Evolutionary conservation across 768 basidiomycete genomes (phyloP), one percentile per base, ranked within the genome.

Genomic region (Russula abietina): DNA sequence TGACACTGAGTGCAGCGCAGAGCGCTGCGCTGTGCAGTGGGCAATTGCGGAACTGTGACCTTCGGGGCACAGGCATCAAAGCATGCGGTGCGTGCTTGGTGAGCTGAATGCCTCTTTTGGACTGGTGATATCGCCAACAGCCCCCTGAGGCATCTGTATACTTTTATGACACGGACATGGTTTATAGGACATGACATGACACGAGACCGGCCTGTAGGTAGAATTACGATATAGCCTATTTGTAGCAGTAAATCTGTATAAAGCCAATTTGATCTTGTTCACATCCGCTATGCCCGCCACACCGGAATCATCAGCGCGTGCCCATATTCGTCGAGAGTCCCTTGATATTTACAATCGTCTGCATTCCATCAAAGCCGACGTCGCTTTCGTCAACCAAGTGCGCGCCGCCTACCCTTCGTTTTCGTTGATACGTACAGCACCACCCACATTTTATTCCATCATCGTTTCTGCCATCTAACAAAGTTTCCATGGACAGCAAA

Each of bases 261-360:
- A 28, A 2, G 5, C 16, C 9, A 10, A 30, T 30, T 5, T 5
- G 45, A 11, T 12, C 12, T 32, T 6, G 22, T 16, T 14, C 14
- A 3, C 22, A 22, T 12, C 17, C 12, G 3, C 11, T 14, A 61
- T 61, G 46, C n/a, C 55, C 3, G 33, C 7, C 12, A 59, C 46
- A 24, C 14, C 30, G 6, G 54, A 68, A 19, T 65, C 68, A 6
- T 45, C 70, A 52, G 73, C 73, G 22, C 70, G 87, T 45, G 76
- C 78, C 6, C 76, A 82, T 53, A 76, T 91, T 38, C 82, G 88
- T 11, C 84, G 79, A 66, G 87, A 90, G 66, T 85, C 85, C 4
- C 73, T 85, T 26, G 91, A 93, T 71, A 77, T 93, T 26, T 95
- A 83, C 78, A 93, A 94, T 70, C 86, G 96, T 10, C 71, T 98